Evolutionary conservation across 2,329 filamentous ascomycete species (phyloP), one percentile per base, ranked within the genome.

Genomic region (Hypoxylon sp.): DNA sequence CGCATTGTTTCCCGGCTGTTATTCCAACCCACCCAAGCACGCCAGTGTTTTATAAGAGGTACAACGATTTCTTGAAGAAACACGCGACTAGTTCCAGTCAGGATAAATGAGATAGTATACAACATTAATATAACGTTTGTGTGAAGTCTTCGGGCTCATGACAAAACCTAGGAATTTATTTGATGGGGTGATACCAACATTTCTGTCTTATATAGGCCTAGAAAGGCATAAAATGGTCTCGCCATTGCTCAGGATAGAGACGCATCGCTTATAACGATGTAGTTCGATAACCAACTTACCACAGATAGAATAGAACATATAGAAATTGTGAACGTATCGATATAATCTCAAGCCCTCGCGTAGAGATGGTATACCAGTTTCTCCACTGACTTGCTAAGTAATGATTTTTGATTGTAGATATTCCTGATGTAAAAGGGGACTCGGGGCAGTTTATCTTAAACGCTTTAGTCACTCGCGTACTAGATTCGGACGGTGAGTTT

Each of bases 1-100:
- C 79, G 22, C 80, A 82, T 65, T 77, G 75, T 50, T 81, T 81
- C 58, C 76, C 72, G 25, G 40, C 66, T 46, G 46, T 71, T 11
- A 64, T 75, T 17, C 49, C 59, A 6, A 64, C 58, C 4, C 59
- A 70, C n/a, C 66, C 70, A 17, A 61, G 64, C 31, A 70, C 73
- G 20, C 37, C 55, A 22, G 60, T 60, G 13, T 76, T 74, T 25
- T 74, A 75, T 42, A 20, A 68, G 51, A 51, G 69, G 40, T 68
- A 68, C 8, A 61, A 70, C 3, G 61, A 50, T 1, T 74, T 72
- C 13, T 60, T 74, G 33, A 70, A 67, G 54, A 71, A 55, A 40
- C 31, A 64, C 40, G 44, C 62, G 31, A 37, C 30, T 27, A 59
- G 42, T 8, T 59, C 53, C 11, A 10, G 17, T 6, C 3, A 55